These are phyloP conservation scores for Mesembryanthemum crystallinum DNA, from an alignment of 148 eudicot genomes.

Conservation along the genomic window DNA sequence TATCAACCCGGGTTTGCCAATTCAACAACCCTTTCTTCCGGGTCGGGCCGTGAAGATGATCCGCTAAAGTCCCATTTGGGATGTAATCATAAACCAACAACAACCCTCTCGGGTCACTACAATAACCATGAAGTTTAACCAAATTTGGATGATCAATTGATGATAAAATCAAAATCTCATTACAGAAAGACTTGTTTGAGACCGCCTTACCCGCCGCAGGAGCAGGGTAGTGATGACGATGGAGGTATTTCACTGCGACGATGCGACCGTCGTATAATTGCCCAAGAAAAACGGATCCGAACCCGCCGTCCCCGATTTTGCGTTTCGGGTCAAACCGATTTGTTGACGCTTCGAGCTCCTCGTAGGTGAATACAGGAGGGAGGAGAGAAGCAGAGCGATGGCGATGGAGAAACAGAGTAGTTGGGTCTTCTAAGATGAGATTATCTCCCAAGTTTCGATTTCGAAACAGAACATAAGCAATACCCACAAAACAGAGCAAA, in stretches of 20 bases:
- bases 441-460: constrained; percentile 19
- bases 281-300: constrained; percentile 77
- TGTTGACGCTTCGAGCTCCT: constrained; percentile 75
- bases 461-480: constrained; percentile 28
- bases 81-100: constrained; percentile 80
- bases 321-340: constrained; percentile 70
- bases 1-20: constrained; percentile 66
- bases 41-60: constrained; percentile 60
- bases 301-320: constrained; percentile 88
- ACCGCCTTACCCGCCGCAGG: constrained; percentile 34
- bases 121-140: constrained; percentile 81
- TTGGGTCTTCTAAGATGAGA: constrained; percentile 46
- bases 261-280: constrained; percentile 50
- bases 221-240: constrained; percentile 28
- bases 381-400: constrained; percentile 70
- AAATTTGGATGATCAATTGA: constrained; percentile 78
- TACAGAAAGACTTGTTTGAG: constrained; percentile 69
- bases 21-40: constrained; percentile 40
- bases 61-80: constrained; percentile 76
- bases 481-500: constrained; percentile 23
- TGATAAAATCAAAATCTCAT: constrained; percentile 73
- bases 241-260: constrained; percentile 77
- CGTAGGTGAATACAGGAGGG: constrained; percentile 81
- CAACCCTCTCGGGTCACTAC: constrained; percentile 83
- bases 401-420: constrained; percentile 49